Percentiles rank a stretch among this genome's conserved stretches.
phyloP scores from a whole-genome alignment of 371 early-diverging fungal genomes.

The Mortierella sp. region DNA sequence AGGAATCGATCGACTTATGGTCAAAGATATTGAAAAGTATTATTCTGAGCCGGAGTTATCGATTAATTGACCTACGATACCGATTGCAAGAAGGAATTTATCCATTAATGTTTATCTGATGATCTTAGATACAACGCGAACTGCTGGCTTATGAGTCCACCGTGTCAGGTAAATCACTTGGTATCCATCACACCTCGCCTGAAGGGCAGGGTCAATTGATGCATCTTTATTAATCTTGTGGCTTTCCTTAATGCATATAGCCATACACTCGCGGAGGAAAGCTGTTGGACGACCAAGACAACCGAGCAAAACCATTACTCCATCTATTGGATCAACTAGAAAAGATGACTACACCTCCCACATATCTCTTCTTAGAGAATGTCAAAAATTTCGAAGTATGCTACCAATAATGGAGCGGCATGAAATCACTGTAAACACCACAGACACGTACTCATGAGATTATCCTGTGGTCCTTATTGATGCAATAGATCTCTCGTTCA shows the following conservation, averaged over 20 bases:
- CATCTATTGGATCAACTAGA: slow-evolving; percentile 72
- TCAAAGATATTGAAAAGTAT: slow-evolving; percentile 70
- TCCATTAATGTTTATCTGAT: background rate
- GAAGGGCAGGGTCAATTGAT: background rate
- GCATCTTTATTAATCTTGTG: background rate
- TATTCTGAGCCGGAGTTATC: too few species aligned
- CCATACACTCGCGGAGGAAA: slow-evolving; percentile 82
- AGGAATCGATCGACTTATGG: slow-evolving; percentile 72
- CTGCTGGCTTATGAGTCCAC: slow-evolving; percentile 87
- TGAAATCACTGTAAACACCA: background rate
- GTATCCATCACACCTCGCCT: background rate
- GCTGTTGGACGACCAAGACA: slow-evolving; percentile 72
- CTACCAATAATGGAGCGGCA: too few species aligned
- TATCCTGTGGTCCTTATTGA: background rate
- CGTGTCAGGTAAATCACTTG: slow-evolving; percentile 72
- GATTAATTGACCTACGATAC: background rate
- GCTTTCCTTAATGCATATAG: slow-evolving; percentile 19
- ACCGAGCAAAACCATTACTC: slow-evolving; percentile 74
- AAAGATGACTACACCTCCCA: slow-evolving; percentile 62
- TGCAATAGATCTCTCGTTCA: slow-evolving; percentile 66
- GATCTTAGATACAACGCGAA: slow-evolving; percentile 66
- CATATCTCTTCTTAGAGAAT: slow-evolving; percentile 77
- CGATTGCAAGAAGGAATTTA: too few species aligned
- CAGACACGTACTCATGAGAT: background rate
- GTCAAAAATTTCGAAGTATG: slow-evolving; percentile 82